Conservation (phyloP, 139 green algal species). For the Desmodesmus armatus region DNA sequence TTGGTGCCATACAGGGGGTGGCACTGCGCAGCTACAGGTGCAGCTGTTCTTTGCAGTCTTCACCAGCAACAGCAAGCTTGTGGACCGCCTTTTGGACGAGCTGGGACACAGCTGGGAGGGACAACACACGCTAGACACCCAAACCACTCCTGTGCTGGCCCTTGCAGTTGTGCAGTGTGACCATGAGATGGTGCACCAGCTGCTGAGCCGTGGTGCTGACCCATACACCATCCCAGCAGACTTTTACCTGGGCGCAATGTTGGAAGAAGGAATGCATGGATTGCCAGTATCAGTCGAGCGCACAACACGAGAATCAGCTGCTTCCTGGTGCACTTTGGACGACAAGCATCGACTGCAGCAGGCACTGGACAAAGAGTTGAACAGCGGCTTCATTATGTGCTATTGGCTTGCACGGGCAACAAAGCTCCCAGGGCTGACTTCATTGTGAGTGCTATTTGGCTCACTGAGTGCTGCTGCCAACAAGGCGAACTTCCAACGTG, state of each 20-base stretch:
- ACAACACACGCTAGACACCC: not conserved
- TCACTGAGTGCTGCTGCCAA: too few species aligned
- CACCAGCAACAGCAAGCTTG: not conserved
- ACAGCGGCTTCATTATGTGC: not conserved
- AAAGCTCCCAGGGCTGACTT: not conserved
- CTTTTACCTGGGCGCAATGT: not conserved
- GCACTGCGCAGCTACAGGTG: too few species aligned
- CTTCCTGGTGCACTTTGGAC: not conserved
- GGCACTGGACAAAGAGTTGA: not conserved
- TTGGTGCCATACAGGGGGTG: too few species aligned
- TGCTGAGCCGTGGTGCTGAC: conserved; percentile 5
- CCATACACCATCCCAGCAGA: not conserved
- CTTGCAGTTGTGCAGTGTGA: not conserved
- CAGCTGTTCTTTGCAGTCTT: conserved; percentile 17
- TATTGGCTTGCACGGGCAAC: conserved; percentile 15
- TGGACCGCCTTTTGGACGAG: conserved; percentile 2
- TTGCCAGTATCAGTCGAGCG: not conserved
- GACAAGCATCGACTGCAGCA: not conserved
- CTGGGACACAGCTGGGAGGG: too few species aligned
- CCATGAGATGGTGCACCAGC: conserved; percentile 11
- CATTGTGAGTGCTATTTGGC: conserved; percentile 4
- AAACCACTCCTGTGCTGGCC: not conserved
- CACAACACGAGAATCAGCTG: not conserved
- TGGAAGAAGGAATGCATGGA: not conserved
- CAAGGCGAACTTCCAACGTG: too few species aligned